Evolutionary conservation across 2,329 filamentous ascomycete genomes (phyloP), one percentile per base, ranked within the genome.

Genomic region (Colletotrichum sp.): DNA sequence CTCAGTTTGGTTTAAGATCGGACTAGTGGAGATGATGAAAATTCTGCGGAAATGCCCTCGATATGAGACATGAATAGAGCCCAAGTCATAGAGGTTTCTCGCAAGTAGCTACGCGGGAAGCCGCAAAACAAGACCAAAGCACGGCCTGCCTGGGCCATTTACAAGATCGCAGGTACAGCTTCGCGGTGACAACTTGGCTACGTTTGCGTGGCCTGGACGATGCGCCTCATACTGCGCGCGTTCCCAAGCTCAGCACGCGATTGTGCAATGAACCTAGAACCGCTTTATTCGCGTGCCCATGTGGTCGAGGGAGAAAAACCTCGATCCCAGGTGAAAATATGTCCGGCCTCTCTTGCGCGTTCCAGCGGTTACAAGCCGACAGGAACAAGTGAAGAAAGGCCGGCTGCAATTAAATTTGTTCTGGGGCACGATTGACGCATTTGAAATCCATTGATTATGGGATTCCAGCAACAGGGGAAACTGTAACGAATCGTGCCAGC

Each of bases 401-500:
- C 88, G 86, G 88, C 88, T 95, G 94, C 94, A 96, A 96, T 96
- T 94, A 89, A 90, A 86, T 87, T 94, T 86, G 77, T 83, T 95
- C 94, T 96, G 91, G 90, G 93, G 92, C 93, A 91, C 90, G 91
- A 94, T 91, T 92, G 94, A 96, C 94, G 93, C 94, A 52, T 92
- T 80, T 85, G 86, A 86, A 78, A 88, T 89, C 88, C 88, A 89
- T 92, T 86, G 85, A 80, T 82, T 83, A 79, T 83, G 83, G 87
- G 88, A 93, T 89, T 89, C 91, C 93, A 94, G 94, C 93, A 96
- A 96, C 93, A 94, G 92, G 93, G 93, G 91, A 90, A 91, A 91
- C 73, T 83, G 88, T 86, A 83, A 86, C 87, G n/a, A 66, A 60
- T 76, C 66, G 91, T 93, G 92, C 92, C 92, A 88, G 93, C 94